Conservation (phyloP, 768 basidiomycete species). For the Boletus rufocinnamomeus region DNA sequence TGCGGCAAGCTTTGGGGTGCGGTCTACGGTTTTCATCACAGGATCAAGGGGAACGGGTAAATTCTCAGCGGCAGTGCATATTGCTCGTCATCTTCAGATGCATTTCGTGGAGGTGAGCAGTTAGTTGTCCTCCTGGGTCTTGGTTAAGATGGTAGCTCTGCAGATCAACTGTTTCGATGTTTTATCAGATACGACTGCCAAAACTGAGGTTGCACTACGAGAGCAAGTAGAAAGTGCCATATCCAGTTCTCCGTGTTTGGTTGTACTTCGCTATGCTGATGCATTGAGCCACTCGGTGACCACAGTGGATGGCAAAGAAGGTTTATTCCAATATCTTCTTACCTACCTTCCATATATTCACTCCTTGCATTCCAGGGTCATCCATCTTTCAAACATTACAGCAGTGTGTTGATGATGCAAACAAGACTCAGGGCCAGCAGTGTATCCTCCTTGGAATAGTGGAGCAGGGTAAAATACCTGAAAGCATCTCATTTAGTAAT, state of each 20-base stretch:
- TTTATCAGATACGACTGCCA: conserved; percentile 72
- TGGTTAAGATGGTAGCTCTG: not conserved
- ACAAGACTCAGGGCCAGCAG: conserved; percentile 66
- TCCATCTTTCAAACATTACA: conserved; percentile 56
- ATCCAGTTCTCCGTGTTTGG: conserved; percentile 79
- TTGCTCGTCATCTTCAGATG: conserved; percentile 66
- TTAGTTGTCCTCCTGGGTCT: not conserved
- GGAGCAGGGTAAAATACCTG: conserved; percentile 64
- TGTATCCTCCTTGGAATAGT: conserved; percentile 74
- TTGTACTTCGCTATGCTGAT: conserved; percentile 79
- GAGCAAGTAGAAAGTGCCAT: conserved; percentile 77
- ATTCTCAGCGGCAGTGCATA: conserved; percentile 56
- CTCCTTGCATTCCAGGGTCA: conserved; percentile 46
- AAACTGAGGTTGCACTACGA: conserved; percentile 71
- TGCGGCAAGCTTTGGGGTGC: conserved; percentile 61
- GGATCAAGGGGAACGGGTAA: conserved; percentile 86
- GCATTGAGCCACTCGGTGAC: conserved; percentile 70
- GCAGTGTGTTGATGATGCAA: conserved; percentile 62
- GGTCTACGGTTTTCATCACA: conserved; percentile 72
- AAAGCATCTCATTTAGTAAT: conserved; percentile 80
- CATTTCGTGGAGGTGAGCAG: conserved; percentile 71
- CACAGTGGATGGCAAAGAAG: conserved; percentile 66
- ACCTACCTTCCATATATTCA: not conserved
- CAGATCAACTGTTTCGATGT: conserved; percentile 88
- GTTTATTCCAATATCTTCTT: not conserved